Percentiles rank a stretch among this genome's conserved stretches.
These are phyloP conservation scores for Stramenopiles sp. DNA, from an alignment of 352 stramenopile genomes.

Conservation along the genomic window DNA sequence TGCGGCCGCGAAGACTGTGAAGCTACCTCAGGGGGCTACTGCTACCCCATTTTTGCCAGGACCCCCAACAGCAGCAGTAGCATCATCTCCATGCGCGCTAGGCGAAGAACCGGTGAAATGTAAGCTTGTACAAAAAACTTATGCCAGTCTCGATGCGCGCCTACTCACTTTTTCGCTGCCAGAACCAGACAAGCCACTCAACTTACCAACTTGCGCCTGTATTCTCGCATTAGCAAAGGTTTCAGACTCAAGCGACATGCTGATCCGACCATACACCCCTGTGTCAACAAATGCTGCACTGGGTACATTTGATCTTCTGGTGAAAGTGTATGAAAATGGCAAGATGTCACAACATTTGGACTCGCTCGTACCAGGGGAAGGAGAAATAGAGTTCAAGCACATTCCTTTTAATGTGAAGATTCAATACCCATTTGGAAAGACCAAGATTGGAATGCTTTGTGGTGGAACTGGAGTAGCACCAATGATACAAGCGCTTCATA, in stretches of 20 bases:
- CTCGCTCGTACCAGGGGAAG: slow-evolving; percentile 4
- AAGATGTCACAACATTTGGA: not conserved
- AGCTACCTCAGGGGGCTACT: too few species aligned
- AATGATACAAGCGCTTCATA: slow-evolving; percentile 27
- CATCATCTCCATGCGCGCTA: too few species aligned
- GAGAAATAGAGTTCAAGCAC: slow-evolving; percentile 37
- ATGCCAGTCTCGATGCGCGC: too few species aligned
- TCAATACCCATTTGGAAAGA: slow-evolving; percentile 4
- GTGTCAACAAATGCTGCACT: slow-evolving; percentile 35
- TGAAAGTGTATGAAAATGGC: slow-evolving; percentile 24
- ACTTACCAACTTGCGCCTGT: slow-evolving; percentile 37
- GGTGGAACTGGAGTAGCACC: slow-evolving; percentile 17
- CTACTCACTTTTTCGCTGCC: slow-evolving; percentile 35
- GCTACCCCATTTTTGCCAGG: too few species aligned
- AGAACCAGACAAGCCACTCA: slow-evolving; percentile 26
- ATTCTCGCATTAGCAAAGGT: slow-evolving; percentile 31
- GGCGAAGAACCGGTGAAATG: too few species aligned
- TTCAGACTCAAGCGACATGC: slow-evolving; percentile 18
- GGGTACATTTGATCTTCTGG: slow-evolving; percentile 37
- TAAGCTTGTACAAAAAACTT: too few species aligned
- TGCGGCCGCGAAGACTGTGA: too few species aligned
- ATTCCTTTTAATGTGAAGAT: slow-evolving; percentile 30
- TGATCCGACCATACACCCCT: slow-evolving; percentile 39
- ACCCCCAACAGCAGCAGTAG: too few species aligned
- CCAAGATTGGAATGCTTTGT: slow-evolving; percentile 7